Base-by-base conservation (phyloP, 495 filamentous ascomycete genomes). In the Apiosordaria backusii region DNA sequence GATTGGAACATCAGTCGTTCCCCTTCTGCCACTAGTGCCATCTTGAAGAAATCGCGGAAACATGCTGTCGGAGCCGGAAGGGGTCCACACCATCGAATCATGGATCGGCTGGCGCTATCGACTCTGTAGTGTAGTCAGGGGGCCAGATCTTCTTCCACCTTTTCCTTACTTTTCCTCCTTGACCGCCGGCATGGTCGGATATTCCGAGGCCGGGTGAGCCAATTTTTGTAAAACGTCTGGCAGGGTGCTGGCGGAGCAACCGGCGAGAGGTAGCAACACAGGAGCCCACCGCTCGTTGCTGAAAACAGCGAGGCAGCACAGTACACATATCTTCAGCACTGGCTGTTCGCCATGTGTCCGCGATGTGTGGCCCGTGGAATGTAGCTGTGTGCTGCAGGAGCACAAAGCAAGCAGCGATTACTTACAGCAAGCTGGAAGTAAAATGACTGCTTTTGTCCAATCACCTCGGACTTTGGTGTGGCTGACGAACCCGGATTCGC, bases 21-120 rank as follows among this genome's bases (percentile, higher is more conserved):
- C n/a, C n/a, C 10, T 45, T 1, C 35, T 45, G 10, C 9, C 5
- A 45, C 57, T 59, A 25, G 57, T 25, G 26, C 26, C 16, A 25
- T 25, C 22, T 18, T 59, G 16, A 26, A 25, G 23, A 40, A 13
- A 29, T 24, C 27, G 40, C 53, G 66, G 66, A 23, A 64, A 45
- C 62, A 40, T 35, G 52, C 60, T 26, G 40, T 50, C 67, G 60
- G 64, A 57, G 50, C 60, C 55, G 63, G 63, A 9, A 62, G 67
- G n/a, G n/a, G 19, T 61, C 60, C 67, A 64, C 61, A n/a, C 67
- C 60, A 13, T 64, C 67, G 58, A 64, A 40, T 66, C 63, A 68
- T 60, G 58, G 63, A 62, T 68, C 52, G n/a, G 59, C 67, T 61
- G 50, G 63, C 59, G 67, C 63, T 63, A 65, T 65, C 50, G 60